phyloP scores from a whole-genome alignment of 208 protist species.

The Leishmania tarentolae region DNA sequence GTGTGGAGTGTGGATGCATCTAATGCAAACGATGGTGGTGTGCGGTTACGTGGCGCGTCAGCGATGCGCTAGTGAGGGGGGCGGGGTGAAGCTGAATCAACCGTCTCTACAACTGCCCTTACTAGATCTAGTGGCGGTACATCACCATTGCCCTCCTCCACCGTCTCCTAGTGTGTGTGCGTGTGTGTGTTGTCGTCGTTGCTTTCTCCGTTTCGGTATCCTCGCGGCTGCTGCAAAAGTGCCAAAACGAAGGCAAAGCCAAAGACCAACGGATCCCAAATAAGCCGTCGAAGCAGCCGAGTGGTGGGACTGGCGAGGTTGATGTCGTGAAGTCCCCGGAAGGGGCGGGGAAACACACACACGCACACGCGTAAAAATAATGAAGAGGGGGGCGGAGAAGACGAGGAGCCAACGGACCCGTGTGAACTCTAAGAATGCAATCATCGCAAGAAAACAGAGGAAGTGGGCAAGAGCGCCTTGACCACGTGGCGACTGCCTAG shows the following conservation, averaged over 20 bases:
- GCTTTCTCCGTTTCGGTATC: too few relatives aligned
- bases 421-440: not conserved
- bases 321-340: not conserved
- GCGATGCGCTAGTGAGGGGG: not conserved
- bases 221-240: too few relatives aligned
- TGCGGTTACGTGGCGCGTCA: not conserved
- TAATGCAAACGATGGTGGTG: not conserved
- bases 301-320: too few relatives aligned
- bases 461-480: not conserved
- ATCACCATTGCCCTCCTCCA: not conserved
- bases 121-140: not conserved
- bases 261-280: not conserved
- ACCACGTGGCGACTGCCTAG: not conserved
- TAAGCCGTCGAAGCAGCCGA: too few relatives aligned
- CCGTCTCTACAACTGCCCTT: too few relatives aligned
- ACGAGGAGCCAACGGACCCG: not conserved
- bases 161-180: not conserved
- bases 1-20: not conserved
- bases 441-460: not conserved
- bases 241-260: too few relatives aligned
- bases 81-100: not conserved
- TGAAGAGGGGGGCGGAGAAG: not conserved
- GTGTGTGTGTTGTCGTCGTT: not conserved
- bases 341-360: not conserved
- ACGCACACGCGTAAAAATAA: too few relatives aligned